phyloP scores from a whole-genome alignment of 495 filamentous ascomycete genomes.

The Aspergillus sclerotiicarbonarius region DNA sequence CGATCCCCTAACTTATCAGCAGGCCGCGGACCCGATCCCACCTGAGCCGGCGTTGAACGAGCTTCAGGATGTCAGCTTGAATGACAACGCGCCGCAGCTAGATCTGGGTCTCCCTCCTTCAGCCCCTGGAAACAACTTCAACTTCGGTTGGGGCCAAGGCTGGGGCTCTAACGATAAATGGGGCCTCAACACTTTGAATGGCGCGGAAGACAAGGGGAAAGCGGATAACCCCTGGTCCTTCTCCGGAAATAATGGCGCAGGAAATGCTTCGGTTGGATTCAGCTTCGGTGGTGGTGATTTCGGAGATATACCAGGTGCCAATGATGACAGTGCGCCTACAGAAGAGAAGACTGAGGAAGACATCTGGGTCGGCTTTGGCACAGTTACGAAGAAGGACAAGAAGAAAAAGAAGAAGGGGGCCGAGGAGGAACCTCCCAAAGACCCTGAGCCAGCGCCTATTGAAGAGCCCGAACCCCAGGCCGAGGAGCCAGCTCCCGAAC shows the following conservation, averaged over 20 bases:
- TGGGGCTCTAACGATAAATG: constrained; percentile 41
- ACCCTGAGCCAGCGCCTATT: constrained; percentile 25
- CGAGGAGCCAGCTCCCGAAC: constrained; percentile 18
- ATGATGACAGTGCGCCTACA: constrained; percentile 14
- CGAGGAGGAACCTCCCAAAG: constrained; percentile 18
- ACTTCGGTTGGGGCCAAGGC: constrained; percentile 40
- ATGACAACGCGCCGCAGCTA: constrained; percentile 41
- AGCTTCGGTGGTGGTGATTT: constrained; percentile 43
- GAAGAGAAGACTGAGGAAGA: constrained; percentile 28
- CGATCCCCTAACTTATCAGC: constrained; percentile 2
- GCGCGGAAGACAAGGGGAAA: constrained; percentile 36
- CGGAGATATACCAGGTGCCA: constrained; percentile 25
- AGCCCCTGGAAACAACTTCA: constrained; percentile 34
- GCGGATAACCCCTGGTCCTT: constrained; percentile 43
- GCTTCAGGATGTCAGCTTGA: constrained; percentile 49
- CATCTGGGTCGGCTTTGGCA: constrained; percentile 26
- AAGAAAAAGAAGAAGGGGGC: constrained; percentile 25
- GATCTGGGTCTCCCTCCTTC: constrained; percentile 44
- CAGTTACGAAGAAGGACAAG: constrained; percentile 28
- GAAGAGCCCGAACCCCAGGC: constrained; percentile 25
- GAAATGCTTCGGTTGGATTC: constrained; percentile 38
- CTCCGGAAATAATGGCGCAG: constrained; percentile 36
- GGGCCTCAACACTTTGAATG: constrained; percentile 33
- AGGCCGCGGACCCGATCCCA: constrained; percentile 5
- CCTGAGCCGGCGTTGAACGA: constrained; percentile 28